A percentile compares a stretch with the other conserved stretches of the same genome.
Evolutionary conservation across 2,329 filamentous ascomycete genomes (phyloP).

Genomic region (Penicillium sp.): DNA sequence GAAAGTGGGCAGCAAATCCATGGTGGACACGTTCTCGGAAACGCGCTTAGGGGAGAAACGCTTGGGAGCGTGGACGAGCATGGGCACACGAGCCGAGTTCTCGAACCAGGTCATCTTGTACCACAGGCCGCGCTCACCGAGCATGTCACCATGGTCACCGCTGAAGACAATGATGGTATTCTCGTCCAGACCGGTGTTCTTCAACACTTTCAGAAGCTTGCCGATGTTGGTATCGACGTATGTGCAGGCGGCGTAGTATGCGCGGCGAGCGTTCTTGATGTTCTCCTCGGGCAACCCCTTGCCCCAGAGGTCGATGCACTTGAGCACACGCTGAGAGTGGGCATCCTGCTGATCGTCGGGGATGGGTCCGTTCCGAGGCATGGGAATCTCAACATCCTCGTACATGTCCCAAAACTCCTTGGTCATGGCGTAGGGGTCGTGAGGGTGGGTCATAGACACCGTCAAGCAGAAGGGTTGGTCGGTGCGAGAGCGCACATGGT

Average conservation of each 20-base stretch:
- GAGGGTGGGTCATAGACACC: constrained; percentile 87
- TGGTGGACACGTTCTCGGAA: constrained; percentile 77
- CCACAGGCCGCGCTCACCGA: constrained; percentile 87
- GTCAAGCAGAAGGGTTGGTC: constrained; percentile 81
- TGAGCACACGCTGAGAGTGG: constrained; percentile 80
- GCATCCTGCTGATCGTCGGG: constrained; percentile 76
- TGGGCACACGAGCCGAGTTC: constrained; percentile 80
- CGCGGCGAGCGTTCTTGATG: constrained; percentile 76
- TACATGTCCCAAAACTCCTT: constrained; percentile 92
- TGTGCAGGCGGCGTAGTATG: constrained; percentile 89
- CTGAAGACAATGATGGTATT: constrained; percentile 90
- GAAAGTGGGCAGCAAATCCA: constrained; percentile 85
- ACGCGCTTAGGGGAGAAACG: constrained; percentile 72
- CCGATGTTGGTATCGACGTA: constrained; percentile 93
- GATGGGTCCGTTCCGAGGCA: constrained; percentile 69
- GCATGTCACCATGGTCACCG: constrained; percentile 93
- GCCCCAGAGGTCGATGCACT: constrained; percentile 81
- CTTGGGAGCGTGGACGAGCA: constrained; percentile 76
- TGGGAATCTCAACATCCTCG: constrained; percentile 77
- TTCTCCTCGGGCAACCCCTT: constrained; percentile 79
- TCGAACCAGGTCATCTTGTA: constrained; percentile 98
- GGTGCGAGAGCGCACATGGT: constrained; percentile 77
- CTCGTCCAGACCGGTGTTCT: constrained; percentile 72
- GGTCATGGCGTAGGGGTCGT: constrained; percentile 92
- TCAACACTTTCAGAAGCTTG: constrained; percentile 69